Evolutionary conservation across 2,329 filamentous ascomycete species (phyloP), one percentile per base, ranked within the genome.

Genomic region (Pseudocercospora fijiensis): DNA sequence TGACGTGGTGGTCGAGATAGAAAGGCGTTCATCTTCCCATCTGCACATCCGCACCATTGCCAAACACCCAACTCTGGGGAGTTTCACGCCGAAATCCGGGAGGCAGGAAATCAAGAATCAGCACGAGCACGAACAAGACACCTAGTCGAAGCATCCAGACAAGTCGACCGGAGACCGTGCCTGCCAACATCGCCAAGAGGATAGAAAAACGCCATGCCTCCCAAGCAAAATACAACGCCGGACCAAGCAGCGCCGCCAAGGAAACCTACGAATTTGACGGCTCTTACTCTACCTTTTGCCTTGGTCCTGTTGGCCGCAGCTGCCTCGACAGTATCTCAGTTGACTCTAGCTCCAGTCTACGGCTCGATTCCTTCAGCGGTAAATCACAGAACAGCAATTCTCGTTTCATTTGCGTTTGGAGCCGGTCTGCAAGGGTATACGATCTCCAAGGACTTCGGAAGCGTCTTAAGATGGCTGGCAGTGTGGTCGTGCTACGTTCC

Each of bases 301-400:
- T 27, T 41, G 11, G 49, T 67, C 8, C 37, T 60, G 18, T 79
- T 90, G 52, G 82, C 85, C 9, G 90, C 88, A 51, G 74, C 88
- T 47, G 87, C 85, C 65, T 88, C 89, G 53, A 86, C 88, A 66
- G 85, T 89, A 63, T 94, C 90, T 0, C 86, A 91, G 74, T 82
- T 92, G 66, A 88, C 86, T 43, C 82, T 98, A 33, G 90, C 92
- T 20, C 95, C 95, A 1, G 90, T 96, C 10, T 98, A 96, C 77
- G 95, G 95, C 58, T 87, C 88, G 16, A 90, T 96, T 41, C 90
- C 94, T 1, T 83, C 92, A 0, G 84, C 86, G 1, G 81, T 89
- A 68, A 90, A 88, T 76, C 94, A 97, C 75, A 79, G 83, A 58
- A 84, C 85, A 73, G 83, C 87, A 65, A 80, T 90, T 58, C 85